Percentiles rank a stretch among this genome's conserved stretches.
Conservation (phyloP, 192 early-diverging fungal genomes). For the Umbelopsis sp. region DNA sequence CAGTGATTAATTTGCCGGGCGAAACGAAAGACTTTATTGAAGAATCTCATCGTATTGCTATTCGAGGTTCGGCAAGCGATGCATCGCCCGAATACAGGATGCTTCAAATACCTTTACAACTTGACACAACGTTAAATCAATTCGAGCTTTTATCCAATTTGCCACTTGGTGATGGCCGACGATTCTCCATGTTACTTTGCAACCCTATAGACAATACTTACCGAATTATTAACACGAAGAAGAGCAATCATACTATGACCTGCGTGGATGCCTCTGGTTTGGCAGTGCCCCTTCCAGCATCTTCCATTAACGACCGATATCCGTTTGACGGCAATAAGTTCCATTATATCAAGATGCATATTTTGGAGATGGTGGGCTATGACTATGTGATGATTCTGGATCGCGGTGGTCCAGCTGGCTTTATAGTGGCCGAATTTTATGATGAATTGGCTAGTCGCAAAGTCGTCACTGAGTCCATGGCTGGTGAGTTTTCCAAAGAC, state of each 20-base stretch:
- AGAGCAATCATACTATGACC: not conserved
- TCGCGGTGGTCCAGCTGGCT: constrained; percentile 40
- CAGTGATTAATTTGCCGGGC: not conserved
- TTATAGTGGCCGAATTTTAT: constrained; percentile 46
- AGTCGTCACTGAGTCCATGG: constrained; percentile 38
- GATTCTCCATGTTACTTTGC: constrained; percentile 48
- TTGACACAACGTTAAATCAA: constrained; percentile 2
- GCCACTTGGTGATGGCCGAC: constrained; percentile 26
- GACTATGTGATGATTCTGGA: constrained; percentile 45
- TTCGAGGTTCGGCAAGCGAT: not conserved
- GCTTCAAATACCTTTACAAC: not conserved
- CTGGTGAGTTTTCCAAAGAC: constrained; percentile 29
- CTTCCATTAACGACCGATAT: constrained; percentile 20
- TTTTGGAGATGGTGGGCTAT: constrained; percentile 42
- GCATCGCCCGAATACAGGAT: not conserved
- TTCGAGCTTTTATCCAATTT: constrained; percentile 46
- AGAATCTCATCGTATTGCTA: not conserved
- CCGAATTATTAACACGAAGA: not conserved
- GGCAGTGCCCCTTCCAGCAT: constrained; percentile 38
- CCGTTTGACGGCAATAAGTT: constrained; percentile 41
- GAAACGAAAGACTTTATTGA: not conserved
- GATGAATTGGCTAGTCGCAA: constrained; percentile 29
- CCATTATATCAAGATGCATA: constrained; percentile 41
- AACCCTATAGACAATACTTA: constrained; percentile 25
- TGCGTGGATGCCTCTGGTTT: constrained; percentile 25